phyloP scores from a whole-genome alignment of 2,329 filamentous ascomycete genomes.

The Septoria linicola region DNA sequence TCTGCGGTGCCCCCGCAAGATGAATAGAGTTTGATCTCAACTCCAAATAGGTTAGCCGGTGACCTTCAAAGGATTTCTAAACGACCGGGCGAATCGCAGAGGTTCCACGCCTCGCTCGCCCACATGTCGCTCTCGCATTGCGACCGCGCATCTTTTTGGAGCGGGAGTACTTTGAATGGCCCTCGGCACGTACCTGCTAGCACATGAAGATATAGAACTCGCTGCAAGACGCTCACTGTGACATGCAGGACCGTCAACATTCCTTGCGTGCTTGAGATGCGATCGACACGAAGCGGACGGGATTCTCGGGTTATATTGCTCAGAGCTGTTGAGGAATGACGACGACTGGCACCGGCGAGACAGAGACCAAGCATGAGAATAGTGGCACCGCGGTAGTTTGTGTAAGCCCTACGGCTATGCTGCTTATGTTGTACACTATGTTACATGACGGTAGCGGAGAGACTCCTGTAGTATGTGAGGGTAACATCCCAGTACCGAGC shows the following conservation, averaged over 20 bases:
- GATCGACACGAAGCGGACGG: too few species aligned
- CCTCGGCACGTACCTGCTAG: neutral
- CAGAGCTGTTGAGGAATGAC: too few species aligned
- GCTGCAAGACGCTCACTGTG: too few species aligned
- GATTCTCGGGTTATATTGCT: too few species aligned
- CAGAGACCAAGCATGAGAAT: neutral
- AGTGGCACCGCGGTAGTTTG: slow-evolving; percentile 1
- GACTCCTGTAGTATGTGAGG: neutral
- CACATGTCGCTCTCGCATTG: neutral
- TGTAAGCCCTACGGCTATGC: neutral
- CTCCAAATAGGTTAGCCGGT: slow-evolving; percentile 1
- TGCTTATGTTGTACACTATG: slow-evolving; percentile 11
- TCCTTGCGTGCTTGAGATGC: too few species aligned
- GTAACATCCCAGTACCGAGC: too few species aligned
- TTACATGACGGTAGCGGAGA: slow-evolving; percentile 2
- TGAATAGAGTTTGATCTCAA: slow-evolving; percentile 7
- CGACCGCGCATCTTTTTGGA: neutral
- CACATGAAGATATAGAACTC: slow-evolving; percentile 1
- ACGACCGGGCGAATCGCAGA: slow-evolving; percentile 18
- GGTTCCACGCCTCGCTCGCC: neutral
- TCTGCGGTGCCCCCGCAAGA: neutral
- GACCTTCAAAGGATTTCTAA: neutral
- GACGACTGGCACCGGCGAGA: too few species aligned
- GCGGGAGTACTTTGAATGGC: too few species aligned
- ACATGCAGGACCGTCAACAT: too few species aligned